Evolutionary conservation across 1,139 yeast species (phyloP), one percentile per base, ranked within the genome.

Genomic region (Wickerhamomyces sp.): DNA sequence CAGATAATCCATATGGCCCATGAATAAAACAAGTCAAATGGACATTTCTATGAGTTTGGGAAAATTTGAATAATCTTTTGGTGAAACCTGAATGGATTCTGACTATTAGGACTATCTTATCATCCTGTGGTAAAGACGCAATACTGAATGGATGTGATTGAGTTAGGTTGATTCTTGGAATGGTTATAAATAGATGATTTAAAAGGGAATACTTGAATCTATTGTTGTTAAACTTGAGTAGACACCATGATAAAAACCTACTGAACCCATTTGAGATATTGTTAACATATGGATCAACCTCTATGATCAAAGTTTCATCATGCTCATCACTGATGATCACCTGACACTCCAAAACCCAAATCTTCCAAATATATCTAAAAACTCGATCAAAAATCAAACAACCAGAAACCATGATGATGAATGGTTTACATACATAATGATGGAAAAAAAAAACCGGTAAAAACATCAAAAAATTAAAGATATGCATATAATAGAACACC

Each of bases 61-160:
- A 33, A n/a, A 34, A 11, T 2, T 33, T 5, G 13, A 44, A 50
- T n/a, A 58, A 40, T 35, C 36, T 45, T 31, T 46, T 47, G 4
- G 62, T 58, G 42, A 58, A 58, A 0, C 60, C 59, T 2, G 45
- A 34, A 11, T 51, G 50, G 7, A 57, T 50, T 38, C 52, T 54
- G 23, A 57, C 41, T 23, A 57, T 47, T 8, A 58, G 34, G 2
- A 50, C 34, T 4, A 52, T 46, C 9, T 38, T 46, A 4, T 45
- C 46, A 11, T 46, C 52, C 15, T 42, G 36, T 13, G 53, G 46
- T 2, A 51, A 27, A 5, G 58, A 53, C 9, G 60, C 56, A 18
- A 58, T 55, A 6, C 61, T 58, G 43, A 58, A 57, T 11, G 62
- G 62, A 36, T 58, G 61, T 6, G 61, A 48, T 40, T 58, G 56